phyloP scores from a whole-genome alignment of 1,284 basidiomycete species.

The Cutaneotrichosporon sp. region DNA sequence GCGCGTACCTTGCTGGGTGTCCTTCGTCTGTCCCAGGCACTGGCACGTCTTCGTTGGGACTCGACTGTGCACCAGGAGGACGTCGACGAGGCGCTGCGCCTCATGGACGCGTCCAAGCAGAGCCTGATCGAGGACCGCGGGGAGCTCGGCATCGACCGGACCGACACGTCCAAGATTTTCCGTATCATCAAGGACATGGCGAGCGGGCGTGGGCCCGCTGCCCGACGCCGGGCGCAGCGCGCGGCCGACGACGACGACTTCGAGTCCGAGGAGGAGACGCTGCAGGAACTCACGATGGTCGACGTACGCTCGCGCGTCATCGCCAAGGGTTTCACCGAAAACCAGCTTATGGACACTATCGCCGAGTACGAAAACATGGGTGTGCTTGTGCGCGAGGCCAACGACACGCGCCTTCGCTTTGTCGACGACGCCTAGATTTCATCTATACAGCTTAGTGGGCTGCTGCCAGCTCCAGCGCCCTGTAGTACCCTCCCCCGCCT shows the following conservation, averaged over 20 bases:
- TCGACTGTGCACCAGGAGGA: constrained; percentile 77
- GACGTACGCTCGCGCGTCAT: constrained; percentile 81
- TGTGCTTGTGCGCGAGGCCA: constrained; percentile 71
- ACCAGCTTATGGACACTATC: constrained; percentile 80
- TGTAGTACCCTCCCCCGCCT: not conserved
- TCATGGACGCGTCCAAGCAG: constrained; percentile 96
- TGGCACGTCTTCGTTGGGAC: constrained; percentile 84
- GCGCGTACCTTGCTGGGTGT: constrained; percentile 93
- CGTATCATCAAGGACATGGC: constrained; percentile 86
- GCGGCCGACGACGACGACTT: constrained; percentile 52
- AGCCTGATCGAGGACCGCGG: constrained; percentile 75
- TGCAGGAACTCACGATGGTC: constrained; percentile 65
- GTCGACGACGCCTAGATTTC: constrained; percentile 39
- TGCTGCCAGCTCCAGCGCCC: not conserved
- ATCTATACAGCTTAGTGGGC: not conserved
- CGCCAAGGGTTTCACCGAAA: constrained; percentile 84
- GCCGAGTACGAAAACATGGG: constrained; percentile 76
- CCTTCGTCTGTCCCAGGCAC: constrained; percentile 88
- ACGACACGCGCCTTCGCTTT: constrained; percentile 67
- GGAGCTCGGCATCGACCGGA: constrained; percentile 64
- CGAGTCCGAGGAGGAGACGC: constrained; percentile 57
- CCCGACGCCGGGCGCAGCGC: constrained; percentile 42
- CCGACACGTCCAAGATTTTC: constrained; percentile 77
- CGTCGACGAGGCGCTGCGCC: constrained; percentile 92
- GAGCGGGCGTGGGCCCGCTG: constrained; percentile 51